These are phyloP conservation scores for Vitellaria paradoxa DNA, from an alignment of 179 eudicot species.

Conservation along the genomic window DNA sequence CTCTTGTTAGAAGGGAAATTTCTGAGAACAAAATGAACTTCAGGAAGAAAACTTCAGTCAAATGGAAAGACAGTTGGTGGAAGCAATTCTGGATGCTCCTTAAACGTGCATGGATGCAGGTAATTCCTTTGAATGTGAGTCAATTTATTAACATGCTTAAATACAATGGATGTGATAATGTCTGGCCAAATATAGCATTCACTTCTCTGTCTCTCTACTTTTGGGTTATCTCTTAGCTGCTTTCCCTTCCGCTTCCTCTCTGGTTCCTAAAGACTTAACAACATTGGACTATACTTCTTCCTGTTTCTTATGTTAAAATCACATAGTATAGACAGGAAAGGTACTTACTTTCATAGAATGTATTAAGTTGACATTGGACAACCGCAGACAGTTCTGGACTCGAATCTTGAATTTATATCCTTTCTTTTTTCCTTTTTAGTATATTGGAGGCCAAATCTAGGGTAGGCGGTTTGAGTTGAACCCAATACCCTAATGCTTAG, in stretches of 20 bases:
- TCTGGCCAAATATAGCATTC: background rate
- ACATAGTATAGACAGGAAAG: too few species aligned
- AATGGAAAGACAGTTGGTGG: constrained; percentile 78
- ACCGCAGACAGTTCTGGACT: background rate
- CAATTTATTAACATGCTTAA: background rate
- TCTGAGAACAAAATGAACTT: constrained; percentile 28
- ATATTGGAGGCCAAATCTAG: too few species aligned
- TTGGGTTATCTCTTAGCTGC: too few species aligned
- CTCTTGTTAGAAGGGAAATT: constrained; percentile 38
- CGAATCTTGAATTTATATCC: background rate
- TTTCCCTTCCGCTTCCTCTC: background rate
- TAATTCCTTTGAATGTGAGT: constrained; percentile 17
- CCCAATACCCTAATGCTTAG: too few species aligned
- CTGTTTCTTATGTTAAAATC: constrained; percentile 4
- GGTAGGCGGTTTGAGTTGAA: too few species aligned
- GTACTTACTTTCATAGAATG: background rate
- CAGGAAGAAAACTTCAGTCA: constrained; percentile 29
- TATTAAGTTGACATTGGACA: background rate
- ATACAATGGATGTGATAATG: background rate
- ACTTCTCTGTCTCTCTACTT: background rate
- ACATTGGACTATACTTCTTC: background rate
- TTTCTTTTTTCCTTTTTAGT: too few species aligned
- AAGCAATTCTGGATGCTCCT: constrained; percentile 84
- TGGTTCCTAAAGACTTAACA: background rate
- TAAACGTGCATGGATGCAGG: constrained; percentile 99